These are phyloP conservation scores for Abortiporus biennis DNA, from an alignment of 1,284 basidiomycete genomes.

Conservation along the genomic window DNA sequence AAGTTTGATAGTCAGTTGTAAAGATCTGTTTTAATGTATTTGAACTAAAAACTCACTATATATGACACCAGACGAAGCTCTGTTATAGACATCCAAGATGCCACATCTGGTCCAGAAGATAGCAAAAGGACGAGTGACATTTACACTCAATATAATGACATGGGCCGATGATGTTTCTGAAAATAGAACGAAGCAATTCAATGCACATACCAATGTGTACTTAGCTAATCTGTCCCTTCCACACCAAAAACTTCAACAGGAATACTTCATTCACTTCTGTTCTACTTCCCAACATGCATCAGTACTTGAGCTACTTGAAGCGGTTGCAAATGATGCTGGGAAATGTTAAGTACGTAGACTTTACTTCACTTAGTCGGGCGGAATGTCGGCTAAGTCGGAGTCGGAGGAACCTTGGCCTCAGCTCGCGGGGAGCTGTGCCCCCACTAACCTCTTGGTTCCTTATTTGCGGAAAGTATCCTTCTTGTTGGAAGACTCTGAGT, in stretches of 20 bases:
- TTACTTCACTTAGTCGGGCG: no score
- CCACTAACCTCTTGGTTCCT: no score
- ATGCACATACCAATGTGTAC: constrained; percentile 27
- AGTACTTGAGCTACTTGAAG: constrained; percentile 25
- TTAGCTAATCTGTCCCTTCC: constrained; percentile 17
- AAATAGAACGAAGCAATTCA: constrained; percentile 25
- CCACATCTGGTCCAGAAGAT: constrained; percentile 9
- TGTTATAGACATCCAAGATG: constrained; percentile 1
- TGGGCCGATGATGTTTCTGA: constrained; percentile 29
- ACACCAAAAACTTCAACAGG: constrained; percentile 22
- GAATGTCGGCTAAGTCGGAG: no score
- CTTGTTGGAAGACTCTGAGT: no score
- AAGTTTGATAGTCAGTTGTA: no score
- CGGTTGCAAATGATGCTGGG: constrained; percentile 16
- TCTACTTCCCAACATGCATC: constrained; percentile 28
- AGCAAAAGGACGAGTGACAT: constrained; percentile 10
- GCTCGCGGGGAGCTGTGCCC: no score
- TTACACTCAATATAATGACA: constrained; percentile 12
- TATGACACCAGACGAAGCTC: neutral
- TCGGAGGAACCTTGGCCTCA: no score
- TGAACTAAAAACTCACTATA: neutral
- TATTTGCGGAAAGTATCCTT: no score
- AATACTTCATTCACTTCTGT: constrained; percentile 27
- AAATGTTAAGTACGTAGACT: no score
- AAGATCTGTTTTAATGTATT: constrained; percentile 5